A percentile compares a stretch with the other conserved stretches of the same genome.
Evolutionary conservation across 768 basidiomycete genomes (phyloP).

Genomic region (Pleurotus djamor): DNA sequence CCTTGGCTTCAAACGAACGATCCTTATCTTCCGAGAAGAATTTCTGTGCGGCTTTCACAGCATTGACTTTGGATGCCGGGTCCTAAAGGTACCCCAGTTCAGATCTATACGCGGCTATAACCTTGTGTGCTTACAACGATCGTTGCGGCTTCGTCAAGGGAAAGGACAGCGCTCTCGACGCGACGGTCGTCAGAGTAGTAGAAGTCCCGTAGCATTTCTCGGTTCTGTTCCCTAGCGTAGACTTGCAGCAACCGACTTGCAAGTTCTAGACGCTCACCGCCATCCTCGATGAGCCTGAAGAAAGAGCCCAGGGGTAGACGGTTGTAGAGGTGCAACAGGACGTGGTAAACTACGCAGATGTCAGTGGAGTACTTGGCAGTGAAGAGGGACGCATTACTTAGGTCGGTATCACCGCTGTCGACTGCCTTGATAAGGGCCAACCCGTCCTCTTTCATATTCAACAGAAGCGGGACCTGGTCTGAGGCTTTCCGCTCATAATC

Average conservation of each 20-base stretch:
- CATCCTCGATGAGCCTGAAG: conserved; percentile 93
- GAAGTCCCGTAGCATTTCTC: conserved; percentile 92
- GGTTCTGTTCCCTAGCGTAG: conserved; percentile 86
- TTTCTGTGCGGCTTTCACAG: conserved; percentile 83
- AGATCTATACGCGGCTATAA: not conserved
- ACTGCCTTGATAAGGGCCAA: conserved; percentile 87
- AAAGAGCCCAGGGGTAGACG: conserved; percentile 85
- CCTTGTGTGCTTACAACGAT: conserved; percentile 46
- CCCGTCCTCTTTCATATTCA: conserved; percentile 93
- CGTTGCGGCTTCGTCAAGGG: conserved; percentile 74
- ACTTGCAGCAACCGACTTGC: conserved; percentile 84
- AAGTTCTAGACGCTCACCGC: conserved; percentile 69
- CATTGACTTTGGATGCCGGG: conserved; percentile 62
- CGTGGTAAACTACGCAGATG: conserved; percentile 80
- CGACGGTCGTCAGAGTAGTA: conserved; percentile 97
- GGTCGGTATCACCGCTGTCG: conserved; percentile 93
- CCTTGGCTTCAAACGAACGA: conserved; percentile 87
- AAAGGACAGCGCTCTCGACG: conserved; percentile 89
- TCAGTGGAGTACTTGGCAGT: not conserved
- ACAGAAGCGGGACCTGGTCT: conserved; percentile 90
- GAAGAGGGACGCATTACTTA: conserved; percentile 50
- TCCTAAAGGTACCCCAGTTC: conserved; percentile 48
- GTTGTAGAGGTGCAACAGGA: conserved; percentile 84
- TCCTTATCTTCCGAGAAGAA: conserved; percentile 97
- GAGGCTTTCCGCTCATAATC: conserved; percentile 87